Conservation (phyloP, 2,329 filamentous ascomycete species). For the Venturia carpophila region DNA sequence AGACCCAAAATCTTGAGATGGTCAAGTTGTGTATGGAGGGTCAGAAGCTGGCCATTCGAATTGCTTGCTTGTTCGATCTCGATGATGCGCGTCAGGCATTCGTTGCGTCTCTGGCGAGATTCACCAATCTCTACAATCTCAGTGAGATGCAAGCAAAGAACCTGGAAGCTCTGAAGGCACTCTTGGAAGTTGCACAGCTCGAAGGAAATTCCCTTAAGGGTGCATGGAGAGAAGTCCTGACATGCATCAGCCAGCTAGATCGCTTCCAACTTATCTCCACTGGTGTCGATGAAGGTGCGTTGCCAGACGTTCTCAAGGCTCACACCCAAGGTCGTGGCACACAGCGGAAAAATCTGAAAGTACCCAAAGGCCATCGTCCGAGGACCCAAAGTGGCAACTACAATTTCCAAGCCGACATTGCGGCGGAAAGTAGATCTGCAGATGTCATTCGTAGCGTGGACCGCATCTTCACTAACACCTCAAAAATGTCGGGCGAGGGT, state of each 20-base stretch:
- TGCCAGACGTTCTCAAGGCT: slow-evolving; percentile 72
- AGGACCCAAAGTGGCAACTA: slow-evolving; percentile 38
- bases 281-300: slow-evolving; percentile 83
- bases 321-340: slow-evolving; percentile 44
- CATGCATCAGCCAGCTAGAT: slow-evolving; percentile 92
- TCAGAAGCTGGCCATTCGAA: slow-evolving; percentile 86
- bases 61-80: slow-evolving; percentile 87
- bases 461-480: slow-evolving; percentile 93
- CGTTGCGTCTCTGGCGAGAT: slow-evolving; percentile 83
- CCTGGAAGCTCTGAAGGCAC: slow-evolving; percentile 82
- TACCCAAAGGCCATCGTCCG: slow-evolving; percentile 44
- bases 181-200: slow-evolving; percentile 85
- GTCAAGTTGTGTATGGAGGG: slow-evolving; percentile 91
- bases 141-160: slow-evolving; percentile 95
- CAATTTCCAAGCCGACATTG: slow-evolving; percentile 68
- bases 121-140: slow-evolving; percentile 91
- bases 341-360: slow-evolving; percentile 47
- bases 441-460: slow-evolving; percentile 91
- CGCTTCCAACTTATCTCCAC: slow-evolving; percentile 90
- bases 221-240: slow-evolving; percentile 92
- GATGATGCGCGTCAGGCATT: slow-evolving; percentile 93
- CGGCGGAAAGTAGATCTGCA: slow-evolving; percentile 83
- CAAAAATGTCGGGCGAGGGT: slow-evolving; percentile 83
- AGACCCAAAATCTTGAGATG: slow-evolving; percentile 84
- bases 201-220: slow-evolving; percentile 83